Base-by-base conservation (phyloP, 2,329 filamentous ascomycete species). In the Myriosclerotinia scirpicola region DNA sequence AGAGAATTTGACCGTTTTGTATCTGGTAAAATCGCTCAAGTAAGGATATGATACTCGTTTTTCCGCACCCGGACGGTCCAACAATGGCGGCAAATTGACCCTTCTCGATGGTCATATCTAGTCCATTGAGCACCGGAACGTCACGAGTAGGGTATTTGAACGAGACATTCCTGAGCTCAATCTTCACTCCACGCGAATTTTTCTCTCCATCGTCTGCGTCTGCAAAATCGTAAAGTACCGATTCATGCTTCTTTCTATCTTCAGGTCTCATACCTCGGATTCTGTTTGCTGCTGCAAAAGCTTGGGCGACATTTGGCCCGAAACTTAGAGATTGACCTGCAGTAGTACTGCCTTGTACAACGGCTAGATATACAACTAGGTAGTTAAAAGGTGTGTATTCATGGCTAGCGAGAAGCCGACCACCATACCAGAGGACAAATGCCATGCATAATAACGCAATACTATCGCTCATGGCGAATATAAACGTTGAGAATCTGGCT, bases 81-180 rank as follows among this genome's bases (percentile, higher is more conserved):
- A 92, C 89, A 1, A 92, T 80, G 1, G 88, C 89, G 0, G 85
- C 87, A 72, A 90, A 91, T 73, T 90, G 87, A 5, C 89, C 89
- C 69, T 86, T 87, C 70, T 87, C 79, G 30, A 74, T 72, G 5
- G 81, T 85, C 69, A 93, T 79, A 72, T 83, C 87, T 62, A 93
- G 78, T 1, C 84, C 83, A 61, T 79, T 81, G 76, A 88, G 87
- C 30, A 89, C 82, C 22, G 82, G 80, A 3, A 82, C 78, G 65
- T 85, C 80, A 60, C 86, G 81, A 0, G 83, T 84, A 1, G 86
- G 85, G 71, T 89, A 89, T 69, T 80, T 82, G 79, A 88, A 89
- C 75, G 85, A 79, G 4, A 87, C 75, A 67, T 87, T 79, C 66
- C 78, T 76, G 9, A 88, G 75, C 73, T 88, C 84, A 70, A 88